phyloP scores from a whole-genome alignment of 2,329 filamentous ascomycete genomes.

The Alternaria brassicicola region DNA sequence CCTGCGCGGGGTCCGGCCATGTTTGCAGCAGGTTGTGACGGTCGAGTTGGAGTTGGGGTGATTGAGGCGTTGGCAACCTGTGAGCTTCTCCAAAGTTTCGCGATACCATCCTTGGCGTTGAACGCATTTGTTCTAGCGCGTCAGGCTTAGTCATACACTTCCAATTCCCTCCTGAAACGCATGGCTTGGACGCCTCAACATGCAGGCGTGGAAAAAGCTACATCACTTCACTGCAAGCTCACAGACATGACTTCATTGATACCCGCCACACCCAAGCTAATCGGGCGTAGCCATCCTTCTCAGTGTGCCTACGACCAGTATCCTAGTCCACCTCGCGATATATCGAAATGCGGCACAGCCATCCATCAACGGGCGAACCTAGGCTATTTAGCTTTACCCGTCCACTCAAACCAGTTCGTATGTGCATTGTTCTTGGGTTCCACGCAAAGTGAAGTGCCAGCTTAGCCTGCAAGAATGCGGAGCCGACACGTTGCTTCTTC shows the following conservation, averaged over 20 bases:
- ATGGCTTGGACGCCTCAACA: neutral
- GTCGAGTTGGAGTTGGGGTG: conserved; percentile 16
- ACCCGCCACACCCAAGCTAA: neutral
- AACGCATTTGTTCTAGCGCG: conserved; percentile 15
- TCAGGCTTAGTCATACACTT: conserved; percentile 1
- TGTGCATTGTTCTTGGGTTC: conserved; percentile 2
- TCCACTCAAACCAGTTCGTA: neutral
- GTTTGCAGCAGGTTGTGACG: conserved; percentile 36
- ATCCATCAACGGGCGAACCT: conserved; percentile 7
- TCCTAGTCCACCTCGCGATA: conserved; percentile 8
- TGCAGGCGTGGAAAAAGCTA: neutral
- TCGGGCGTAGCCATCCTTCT: neutral
- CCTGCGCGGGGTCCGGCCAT: conserved; percentile 46
- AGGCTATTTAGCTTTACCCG: neutral
- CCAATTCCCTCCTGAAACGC: neutral
- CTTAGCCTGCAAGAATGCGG: conserved; percentile 6
- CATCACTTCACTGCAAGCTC: neutral
- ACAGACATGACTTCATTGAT: neutral
- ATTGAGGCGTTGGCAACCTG: conserved; percentile 17
- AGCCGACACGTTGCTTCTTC: conserved; percentile 7
- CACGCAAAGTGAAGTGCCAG: neutral
- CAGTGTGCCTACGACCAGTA: neutral
- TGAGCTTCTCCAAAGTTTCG: conserved; percentile 23
- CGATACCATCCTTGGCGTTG: conserved; percentile 13
- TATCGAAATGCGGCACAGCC: conserved; percentile 7